These are phyloP conservation scores for Hansfordia pulvinata DNA, from an alignment of 2,329 filamentous ascomycete genomes.

Conservation along the genomic window DNA sequence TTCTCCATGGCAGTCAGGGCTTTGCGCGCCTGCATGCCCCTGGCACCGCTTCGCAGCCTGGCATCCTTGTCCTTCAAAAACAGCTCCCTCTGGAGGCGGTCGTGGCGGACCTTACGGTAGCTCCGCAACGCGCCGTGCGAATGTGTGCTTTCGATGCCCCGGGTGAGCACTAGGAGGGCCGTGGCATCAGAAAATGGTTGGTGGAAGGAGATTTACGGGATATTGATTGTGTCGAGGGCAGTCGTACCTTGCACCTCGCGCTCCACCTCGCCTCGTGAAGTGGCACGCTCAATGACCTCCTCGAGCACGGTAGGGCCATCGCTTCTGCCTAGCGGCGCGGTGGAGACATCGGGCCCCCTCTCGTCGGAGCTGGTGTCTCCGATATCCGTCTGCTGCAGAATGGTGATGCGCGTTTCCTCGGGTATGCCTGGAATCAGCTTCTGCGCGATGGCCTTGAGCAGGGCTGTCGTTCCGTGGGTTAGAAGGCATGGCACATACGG, in stretches of 20 bases:
- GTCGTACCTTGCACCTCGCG: conserved; percentile 44
- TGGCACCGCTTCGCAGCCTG: conserved; percentile 56
- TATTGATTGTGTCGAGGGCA: too few relatives aligned
- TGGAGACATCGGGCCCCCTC: conserved; percentile 7
- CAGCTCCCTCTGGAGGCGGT: conserved; percentile 46
- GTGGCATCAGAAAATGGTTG: not conserved
- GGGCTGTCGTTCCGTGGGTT: conserved; percentile 27
- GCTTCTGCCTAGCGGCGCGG: conserved; percentile 3
- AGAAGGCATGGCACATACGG: not conserved
- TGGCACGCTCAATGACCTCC: conserved; percentile 50
- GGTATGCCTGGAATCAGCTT: conserved; percentile 68
- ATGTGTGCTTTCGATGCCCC: conserved; percentile 44
- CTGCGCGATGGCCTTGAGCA: conserved; percentile 62
- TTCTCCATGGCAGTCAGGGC: conserved; percentile 57
- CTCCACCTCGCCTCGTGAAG: conserved; percentile 40
- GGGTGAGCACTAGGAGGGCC: conserved; percentile 32
- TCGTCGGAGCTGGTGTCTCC: conserved; percentile 16
- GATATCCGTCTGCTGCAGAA: conserved; percentile 54
- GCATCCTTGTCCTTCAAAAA: conserved; percentile 64
- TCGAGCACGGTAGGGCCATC: conserved; percentile 40
- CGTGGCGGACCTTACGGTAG: conserved; percentile 47
- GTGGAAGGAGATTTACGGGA: too few relatives aligned
- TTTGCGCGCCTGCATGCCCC: conserved; percentile 66
- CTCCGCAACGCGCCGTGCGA: conserved; percentile 43
- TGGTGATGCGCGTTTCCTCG: conserved; percentile 47